Evolutionary conservation across 169 alveolate species (phyloP).

Genomic region (Eimeria praecox): DNA sequence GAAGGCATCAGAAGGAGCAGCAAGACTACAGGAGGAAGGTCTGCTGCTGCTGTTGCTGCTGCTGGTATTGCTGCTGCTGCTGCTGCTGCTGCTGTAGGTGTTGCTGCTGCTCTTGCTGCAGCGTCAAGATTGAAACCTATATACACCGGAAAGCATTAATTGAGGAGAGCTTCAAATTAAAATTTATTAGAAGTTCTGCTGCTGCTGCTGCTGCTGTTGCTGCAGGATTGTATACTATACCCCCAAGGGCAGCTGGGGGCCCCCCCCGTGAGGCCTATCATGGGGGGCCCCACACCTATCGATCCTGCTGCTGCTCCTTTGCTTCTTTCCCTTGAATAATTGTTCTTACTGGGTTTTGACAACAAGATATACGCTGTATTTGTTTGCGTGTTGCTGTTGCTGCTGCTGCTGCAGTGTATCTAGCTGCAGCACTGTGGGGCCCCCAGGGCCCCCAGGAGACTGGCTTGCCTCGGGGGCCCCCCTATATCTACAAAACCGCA

Average conservation of each 20-base stretch:
- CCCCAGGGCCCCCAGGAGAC: neutral
- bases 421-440: neutral
- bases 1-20: neutral
- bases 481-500: neutral
- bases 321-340: neutral
- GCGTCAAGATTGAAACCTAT: neutral
- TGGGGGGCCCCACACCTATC: slow-evolving; percentile 35
- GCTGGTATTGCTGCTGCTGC: neutral
- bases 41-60: neutral
- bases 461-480: neutral
- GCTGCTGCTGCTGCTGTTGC: slow-evolving; percentile 45
- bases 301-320: neutral
- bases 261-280: slow-evolving; percentile 27
- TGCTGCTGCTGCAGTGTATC: slow-evolving; percentile 13
- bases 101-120: neutral
- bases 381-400: neutral
- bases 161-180: neutral
- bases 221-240: neutral
- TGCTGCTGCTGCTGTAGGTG: neutral
- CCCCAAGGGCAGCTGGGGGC: neutral
- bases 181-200: neutral
- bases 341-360: neutral
- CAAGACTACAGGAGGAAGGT: neutral
- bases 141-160: neutral
- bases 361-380: neutral